Conservation (phyloP, 1,139 yeast genomes). For the Sugiyamaella neomexicana region DNA sequence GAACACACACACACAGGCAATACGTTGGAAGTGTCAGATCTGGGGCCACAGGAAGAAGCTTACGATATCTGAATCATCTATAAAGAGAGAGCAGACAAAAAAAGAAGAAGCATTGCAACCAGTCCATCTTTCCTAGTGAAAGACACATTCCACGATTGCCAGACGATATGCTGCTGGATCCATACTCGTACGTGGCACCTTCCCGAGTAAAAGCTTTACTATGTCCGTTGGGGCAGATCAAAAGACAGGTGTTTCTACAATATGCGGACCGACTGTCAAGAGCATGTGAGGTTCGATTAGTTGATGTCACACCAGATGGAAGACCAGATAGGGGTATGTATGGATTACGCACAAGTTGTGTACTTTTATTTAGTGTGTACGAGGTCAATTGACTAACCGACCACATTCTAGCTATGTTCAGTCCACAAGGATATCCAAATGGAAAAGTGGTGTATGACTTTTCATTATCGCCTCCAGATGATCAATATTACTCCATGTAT, state of each 20-base stretch:
- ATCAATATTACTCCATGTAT: slow-evolving; percentile 63
- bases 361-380: no score
- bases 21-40: not conserved
- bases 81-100: no score
- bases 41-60: not conserved
- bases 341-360: no score
- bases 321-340: slow-evolving; percentile 45
- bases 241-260: slow-evolving; percentile 49
- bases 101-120: no score
- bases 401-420: slow-evolving; percentile 48
- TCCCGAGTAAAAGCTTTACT: slow-evolving; percentile 66
- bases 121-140: no score
- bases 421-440: slow-evolving; percentile 81
- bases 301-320: slow-evolving; percentile 69
- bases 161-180: slow-evolving; percentile 39
- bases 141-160: not conserved
- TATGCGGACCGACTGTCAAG: slow-evolving; percentile 50
- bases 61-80: not conserved
- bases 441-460: slow-evolving; percentile 70
- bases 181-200: slow-evolving; percentile 53
- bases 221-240: slow-evolving; percentile 67
- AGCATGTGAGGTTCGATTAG: slow-evolving; percentile 65
- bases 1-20: not conserved
- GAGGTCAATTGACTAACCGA: no score
- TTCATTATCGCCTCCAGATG: slow-evolving; percentile 50